Evolutionary conservation across 805 yeast genomes (phyloP), one percentile per base, ranked within the genome.

Genomic region (Sugiyamaella smithiae): DNA sequence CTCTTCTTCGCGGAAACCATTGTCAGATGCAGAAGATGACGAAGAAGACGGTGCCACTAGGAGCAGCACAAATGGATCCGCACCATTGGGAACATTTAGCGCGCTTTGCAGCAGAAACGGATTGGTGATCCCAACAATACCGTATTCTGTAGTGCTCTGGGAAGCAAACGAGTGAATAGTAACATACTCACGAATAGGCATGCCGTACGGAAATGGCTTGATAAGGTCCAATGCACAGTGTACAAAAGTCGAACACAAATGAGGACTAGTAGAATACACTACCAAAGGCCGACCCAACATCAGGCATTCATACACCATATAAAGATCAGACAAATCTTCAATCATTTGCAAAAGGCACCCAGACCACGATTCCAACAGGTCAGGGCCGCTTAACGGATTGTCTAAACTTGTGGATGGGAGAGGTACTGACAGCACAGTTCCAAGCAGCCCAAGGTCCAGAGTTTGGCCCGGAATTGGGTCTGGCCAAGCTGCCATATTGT

Each of bases 401-500:
- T 28, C 46, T 20, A 17, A 14, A 14, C 25, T 46, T 9, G 26
- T 23, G 9, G 40, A 37, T 3, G 57, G 54, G 23, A 49, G 40
- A 11, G 20, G 38, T 20, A 35, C 45, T 17, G 32, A 23, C 9
- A 48, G 33, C n/a, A 50, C 48, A 16, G 45, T 16, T 24, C 60
- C 60, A 25, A 57, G 47, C 32, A 56, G 53, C 16, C 52, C 56
- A 11, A 56, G 26, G 28, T 55, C 55, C n/a, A 56, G n/a, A 5
- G 28, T 17, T n/a, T n/a, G 42, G 12, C 42, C 42, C 14, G 14
- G 36, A 16, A 16, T 33, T 6, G 54, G 55, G 16, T 51, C 54
- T 6, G 61, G 62, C 64, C 64, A 60, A 11, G 45, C 22, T 6
- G 61, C 49, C 4, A 60, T 54, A 33, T 55, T 50, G 31, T 43